phyloP scores from a whole-genome alignment of 768 basidiomycete species.

The Boletus vermiculosoides region DNA sequence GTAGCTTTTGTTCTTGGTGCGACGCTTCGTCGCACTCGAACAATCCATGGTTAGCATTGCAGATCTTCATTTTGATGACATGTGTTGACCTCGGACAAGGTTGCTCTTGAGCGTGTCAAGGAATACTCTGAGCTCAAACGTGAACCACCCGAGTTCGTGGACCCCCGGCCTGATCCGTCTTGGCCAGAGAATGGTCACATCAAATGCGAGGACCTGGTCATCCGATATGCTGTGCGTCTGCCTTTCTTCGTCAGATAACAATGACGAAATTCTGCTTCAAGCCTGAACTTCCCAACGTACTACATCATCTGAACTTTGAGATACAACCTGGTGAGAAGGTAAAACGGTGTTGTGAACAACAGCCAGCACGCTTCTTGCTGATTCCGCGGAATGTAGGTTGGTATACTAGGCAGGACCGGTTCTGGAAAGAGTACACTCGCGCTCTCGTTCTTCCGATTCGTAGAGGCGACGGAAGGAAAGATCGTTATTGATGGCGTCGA shows the following conservation, averaged over 20 bases:
- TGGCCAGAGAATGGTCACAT: constrained; percentile 79
- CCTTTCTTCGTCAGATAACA: constrained; percentile 3
- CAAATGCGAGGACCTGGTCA: constrained; percentile 69
- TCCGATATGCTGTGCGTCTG: constrained; percentile 68
- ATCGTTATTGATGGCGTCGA: constrained; percentile 79
- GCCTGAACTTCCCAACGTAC: constrained; percentile 84
- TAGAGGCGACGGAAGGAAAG: constrained; percentile 77
- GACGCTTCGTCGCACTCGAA: constrained; percentile 83
- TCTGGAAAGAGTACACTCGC: constrained; percentile 83
- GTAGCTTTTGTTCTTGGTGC: constrained; percentile 65
- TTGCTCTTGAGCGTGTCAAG: constrained; percentile 85
- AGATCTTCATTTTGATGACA: neutral
- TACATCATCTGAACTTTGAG: constrained; percentile 76
- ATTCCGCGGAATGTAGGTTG: constrained; percentile 43
- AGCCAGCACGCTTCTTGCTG: neutral
- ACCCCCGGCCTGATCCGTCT: constrained; percentile 74
- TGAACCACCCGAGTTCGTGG: constrained; percentile 82
- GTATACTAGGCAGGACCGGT: constrained; percentile 67
- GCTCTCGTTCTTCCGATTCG: constrained; percentile 84
- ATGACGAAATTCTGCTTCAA: constrained; percentile 28
- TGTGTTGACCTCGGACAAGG: constrained; percentile 39
- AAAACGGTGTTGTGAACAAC: neutral
- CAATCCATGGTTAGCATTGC: constrained; percentile 76
- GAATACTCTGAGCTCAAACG: constrained; percentile 80
- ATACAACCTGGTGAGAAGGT: constrained; percentile 78